Evolutionary conservation across 1,284 basidiomycete genomes (phyloP), one percentile per base, ranked within the genome.

Genomic region (Ganoderma sp.): DNA sequence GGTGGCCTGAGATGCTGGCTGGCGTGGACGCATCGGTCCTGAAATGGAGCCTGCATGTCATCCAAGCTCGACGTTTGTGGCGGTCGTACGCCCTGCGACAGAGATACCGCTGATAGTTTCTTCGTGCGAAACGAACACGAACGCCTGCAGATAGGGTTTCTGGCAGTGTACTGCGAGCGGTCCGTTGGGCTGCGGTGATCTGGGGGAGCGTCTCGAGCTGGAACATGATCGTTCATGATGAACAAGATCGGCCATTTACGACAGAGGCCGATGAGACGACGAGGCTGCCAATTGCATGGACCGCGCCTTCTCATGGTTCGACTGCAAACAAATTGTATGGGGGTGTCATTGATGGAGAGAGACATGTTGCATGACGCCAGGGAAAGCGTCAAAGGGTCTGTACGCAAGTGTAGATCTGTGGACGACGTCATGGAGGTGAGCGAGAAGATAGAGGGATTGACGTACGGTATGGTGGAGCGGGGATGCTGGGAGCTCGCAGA

Each of bases 221-320:
- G 32, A 34, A 39, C 37, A 39, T 58, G 56, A 58, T 39, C n/a
- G 56, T 14, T 54, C 37, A 39, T 58, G 56, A 58, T 39, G 37
- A 34, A 28, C 52, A 56, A 56, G 52, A 34, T 32, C 52, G 52
- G 32, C 25, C 28, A 56, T 28, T 28, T 56, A 54, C 50, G 50
- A 54, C 28, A 32, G 50, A 54, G 50, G 28, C 56, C 32, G 56
- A 39, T 58, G 56, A 28, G 10, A 58, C 56, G 34, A 58, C n/a
- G 37, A 37, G 39, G 52, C 4, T 19, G 28, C 22, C 3, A 52
- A 52, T 25, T 25, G 22, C 48, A 52, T 6, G 22, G 10, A 32
- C 22, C 12, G 12, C 12, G 22, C 12, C 22, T 52, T 52, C 48
- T 52, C 22, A 28, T 19, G 52, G 32, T 4, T 25, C 15, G 52